phyloP scores from a whole-genome alignment of 805 yeast genomes.

The Komagataella pseudopastoris region DNA sequence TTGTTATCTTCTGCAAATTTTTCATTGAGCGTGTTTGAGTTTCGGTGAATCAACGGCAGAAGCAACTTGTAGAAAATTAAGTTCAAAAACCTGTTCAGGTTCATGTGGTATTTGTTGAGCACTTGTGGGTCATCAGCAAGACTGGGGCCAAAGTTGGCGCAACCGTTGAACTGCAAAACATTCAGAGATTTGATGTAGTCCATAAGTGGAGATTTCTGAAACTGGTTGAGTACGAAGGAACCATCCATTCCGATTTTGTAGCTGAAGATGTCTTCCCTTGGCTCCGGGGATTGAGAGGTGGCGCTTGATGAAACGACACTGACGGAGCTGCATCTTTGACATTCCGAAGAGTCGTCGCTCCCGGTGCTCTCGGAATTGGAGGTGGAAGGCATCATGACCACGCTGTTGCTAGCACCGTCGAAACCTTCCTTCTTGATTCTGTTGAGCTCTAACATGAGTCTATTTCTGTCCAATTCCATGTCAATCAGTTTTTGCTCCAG shows the following conservation, averaged over 20 bases:
- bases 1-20: conserved; percentile 18
- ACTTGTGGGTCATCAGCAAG: conserved; percentile 8
- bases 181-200: conserved; percentile 1
- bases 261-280: background rate
- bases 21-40: conserved; percentile 2
- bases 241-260: background rate
- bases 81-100: conserved; percentile 19
- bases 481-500: conserved; percentile 49
- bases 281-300: background rate
- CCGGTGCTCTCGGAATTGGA: background rate
- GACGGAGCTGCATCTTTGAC: background rate
- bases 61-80: conserved; percentile 18
- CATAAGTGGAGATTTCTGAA: background rate
- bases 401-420: background rate
- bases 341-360: background rate
- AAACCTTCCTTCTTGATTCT: background rate
- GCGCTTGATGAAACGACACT: background rate
- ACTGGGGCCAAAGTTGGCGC: background rate
- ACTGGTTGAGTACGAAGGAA: background rate
- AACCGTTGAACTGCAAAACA: background rate
- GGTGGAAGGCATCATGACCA: background rate
- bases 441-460: conserved; percentile 21
- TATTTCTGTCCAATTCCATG: conserved; percentile 41
- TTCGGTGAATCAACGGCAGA: conserved; percentile 14
- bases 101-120: conserved; percentile 20